Evolutionary conservation across 495 filamentous ascomycete species (phyloP), one percentile per base, ranked within the genome.

Genomic region (Penicillium atrosanguineum): DNA sequence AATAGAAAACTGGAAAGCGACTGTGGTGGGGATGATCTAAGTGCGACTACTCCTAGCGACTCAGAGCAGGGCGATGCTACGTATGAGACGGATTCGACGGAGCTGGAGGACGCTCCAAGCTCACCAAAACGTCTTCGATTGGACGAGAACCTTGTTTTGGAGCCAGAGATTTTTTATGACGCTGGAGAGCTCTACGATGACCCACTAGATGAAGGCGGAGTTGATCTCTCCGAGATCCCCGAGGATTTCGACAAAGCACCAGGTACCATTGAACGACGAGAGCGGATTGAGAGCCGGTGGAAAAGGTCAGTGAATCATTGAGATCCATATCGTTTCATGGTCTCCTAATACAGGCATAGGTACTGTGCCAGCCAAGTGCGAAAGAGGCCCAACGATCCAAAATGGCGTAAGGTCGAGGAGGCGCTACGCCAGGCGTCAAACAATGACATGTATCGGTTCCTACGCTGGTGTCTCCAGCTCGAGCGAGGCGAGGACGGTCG

Each of bases 221-320:
- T 61, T 46, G 46, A 61, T 50, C 58, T 54, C 23, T 54, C 46
- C 40, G 46, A 61, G 20, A 61, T 61, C 37, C 43, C 53, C 7
- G 38, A 57, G 42, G 53, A 61, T 61, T 57, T 61, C 41, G 50
- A 57, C 39, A 61, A 61, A 43, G 58, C 50, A 42, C 39, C 25
- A 11, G 53, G 41, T 34, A 61, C 58, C 23, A 50, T 61, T 45
- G 28, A 50, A 49, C 45, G 36, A 47, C 41, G 42, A 48, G 58
- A 61, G 49, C 49, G 49, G 58, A 61, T 61, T 55, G 38, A 60
- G 36, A 44, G 20, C 34, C 29, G 44, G 31, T 60, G 31, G 48
- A 53, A 60, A 42, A 23, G 55, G 43, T 57, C 2, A 46, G 49
- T 44, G n/a, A 9, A 48, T 31, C 25, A 20, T 42, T 7, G 44